Evolutionary conservation across 768 basidiomycete genomes (phyloP), one percentile per base, ranked within the genome.

Genomic region (Mycena chlorophos): DNA sequence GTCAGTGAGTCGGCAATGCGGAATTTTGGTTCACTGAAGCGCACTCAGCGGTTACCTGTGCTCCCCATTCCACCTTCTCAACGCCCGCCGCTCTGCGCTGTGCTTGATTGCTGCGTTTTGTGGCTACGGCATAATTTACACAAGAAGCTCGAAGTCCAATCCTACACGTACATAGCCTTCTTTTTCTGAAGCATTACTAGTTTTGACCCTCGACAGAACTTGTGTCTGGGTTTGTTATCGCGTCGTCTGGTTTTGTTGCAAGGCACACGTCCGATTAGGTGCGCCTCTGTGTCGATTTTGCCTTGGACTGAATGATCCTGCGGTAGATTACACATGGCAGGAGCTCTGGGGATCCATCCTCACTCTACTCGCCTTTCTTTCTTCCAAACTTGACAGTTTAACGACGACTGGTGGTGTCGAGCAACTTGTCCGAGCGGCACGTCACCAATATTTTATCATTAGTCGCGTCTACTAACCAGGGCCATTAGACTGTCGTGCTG

Each of bases 61-160:
- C 71, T 88, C 37, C 78, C 85, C 1, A 52, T 66, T 12, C 63
- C 74, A 6, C 64, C 67, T 1, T 52, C 73, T 4, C 69, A 73
- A 8, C 72, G 78, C 48, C 73, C 83, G 1, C 78, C 79, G 1
- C 57, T 86, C 23, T 84, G 83, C 61, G 79, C 84, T 3, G 52
- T 88, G 22, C 63, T 89, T n/a, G 86, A 89, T 65, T 87, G 83
- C 54, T 85, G 83, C 60, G 75, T 85, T 5, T 72, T 89, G 14
- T 89, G 86, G 85, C 67, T 88, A 25, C 81, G 85, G 17, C 87
- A 89, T 60, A 88, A 87, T 63, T 69, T 89, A 27, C 84, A 87
- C 53, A 86, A 79, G 61, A 78, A 73, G 26, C 68, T 88, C 4
- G 83, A 87, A 54, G 77, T 80, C 0, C 71, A 75, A 26, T 78